Evolutionary conservation across 75 land plant genomes (phyloP).

Genomic region (Cryptomeria japonica): DNA sequence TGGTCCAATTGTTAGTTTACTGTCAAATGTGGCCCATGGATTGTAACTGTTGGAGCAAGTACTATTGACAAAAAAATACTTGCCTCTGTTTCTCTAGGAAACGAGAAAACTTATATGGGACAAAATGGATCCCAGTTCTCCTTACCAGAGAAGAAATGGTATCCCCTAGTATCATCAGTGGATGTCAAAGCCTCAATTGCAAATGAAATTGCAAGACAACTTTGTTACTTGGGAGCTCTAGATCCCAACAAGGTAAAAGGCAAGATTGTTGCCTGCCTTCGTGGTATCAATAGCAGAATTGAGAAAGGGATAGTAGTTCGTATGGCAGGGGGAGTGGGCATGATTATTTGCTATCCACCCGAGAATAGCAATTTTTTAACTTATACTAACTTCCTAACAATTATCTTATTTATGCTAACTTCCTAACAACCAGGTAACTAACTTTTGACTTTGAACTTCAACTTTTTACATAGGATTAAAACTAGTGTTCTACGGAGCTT

Average conservation of each 20-base stretch:
- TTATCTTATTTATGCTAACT: too few relatives aligned
- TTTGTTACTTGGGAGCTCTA: conserved; percentile 14
- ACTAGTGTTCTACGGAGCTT: too few relatives aligned
- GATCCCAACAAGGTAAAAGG: conserved; percentile 29
- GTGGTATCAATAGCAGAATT: conserved; percentile 17
- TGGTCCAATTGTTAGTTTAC: too few relatives aligned
- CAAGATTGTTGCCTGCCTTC: conserved; percentile 31
- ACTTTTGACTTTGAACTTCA: too few relatives aligned
- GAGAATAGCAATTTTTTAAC: conserved; percentile 18
- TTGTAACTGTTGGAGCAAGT: too few relatives aligned
- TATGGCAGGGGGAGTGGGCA: conserved; percentile 31
- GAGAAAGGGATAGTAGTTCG: conserved; percentile 14
- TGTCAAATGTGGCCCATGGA: too few relatives aligned
- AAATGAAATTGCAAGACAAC: neutral
- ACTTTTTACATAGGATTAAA: too few relatives aligned
- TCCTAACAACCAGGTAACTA: too few relatives aligned
- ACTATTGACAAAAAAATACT: too few relatives aligned
- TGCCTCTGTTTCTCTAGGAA: too few relatives aligned
- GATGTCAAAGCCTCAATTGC: conserved; percentile 5
- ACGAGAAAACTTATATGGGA: too few relatives aligned
- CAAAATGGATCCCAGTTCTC: conserved; percentile 10
- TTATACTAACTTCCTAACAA: too few relatives aligned
- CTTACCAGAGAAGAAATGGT: conserved; percentile 10
- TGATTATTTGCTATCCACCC: conserved; percentile 28
- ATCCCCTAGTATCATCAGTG: conserved; percentile 18